phyloP scores from a whole-genome alignment of 2,329 filamentous ascomycete genomes.

The Sclerotinia borealis region DNA sequence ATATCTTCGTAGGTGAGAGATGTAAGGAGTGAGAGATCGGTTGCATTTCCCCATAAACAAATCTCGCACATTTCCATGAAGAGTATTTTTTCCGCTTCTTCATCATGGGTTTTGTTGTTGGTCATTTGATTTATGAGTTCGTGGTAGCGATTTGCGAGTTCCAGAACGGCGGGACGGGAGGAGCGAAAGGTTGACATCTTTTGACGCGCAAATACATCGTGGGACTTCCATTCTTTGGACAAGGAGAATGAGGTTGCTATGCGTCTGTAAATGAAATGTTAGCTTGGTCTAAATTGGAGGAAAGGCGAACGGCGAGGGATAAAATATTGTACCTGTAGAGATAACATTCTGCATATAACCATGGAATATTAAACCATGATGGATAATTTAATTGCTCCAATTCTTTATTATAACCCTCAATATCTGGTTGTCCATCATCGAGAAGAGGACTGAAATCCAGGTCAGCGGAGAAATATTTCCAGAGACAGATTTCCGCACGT shows the following conservation, averaged over 20 bases:
- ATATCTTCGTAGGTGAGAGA: slow-evolving; percentile 92
- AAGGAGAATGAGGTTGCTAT: slow-evolving; percentile 71
- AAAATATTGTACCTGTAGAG: slow-evolving; percentile 57
- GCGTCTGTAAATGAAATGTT: slow-evolving; percentile 48
- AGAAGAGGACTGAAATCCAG: slow-evolving; percentile 36
- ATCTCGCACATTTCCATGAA: slow-evolving; percentile 95
- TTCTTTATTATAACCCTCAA: slow-evolving; percentile 80
- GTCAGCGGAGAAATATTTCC: slow-evolving; percentile 44
- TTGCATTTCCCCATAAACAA: slow-evolving; percentile 95
- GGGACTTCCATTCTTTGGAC: slow-evolving; percentile 77
- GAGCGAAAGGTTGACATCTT: slow-evolving; percentile 91
- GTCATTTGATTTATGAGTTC: slow-evolving; percentile 64
- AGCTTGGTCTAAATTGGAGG: neutral
- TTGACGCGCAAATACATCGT: slow-evolving; percentile 84
- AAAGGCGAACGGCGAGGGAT: neutral
- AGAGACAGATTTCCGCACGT: slow-evolving; percentile 48
- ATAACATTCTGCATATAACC: slow-evolving; percentile 93
- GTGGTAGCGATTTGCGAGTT: slow-evolving; percentile 73
- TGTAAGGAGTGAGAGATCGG: slow-evolving; percentile 84
- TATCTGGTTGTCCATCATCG: slow-evolving; percentile 41
- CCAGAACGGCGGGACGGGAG: slow-evolving; percentile 77
- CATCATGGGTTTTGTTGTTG: slow-evolving; percentile 37
- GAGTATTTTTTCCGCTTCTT: slow-evolving; percentile 67
- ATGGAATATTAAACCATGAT: slow-evolving; percentile 78
- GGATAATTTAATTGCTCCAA: slow-evolving; percentile 66